phyloP scores from a whole-genome alignment of 1,139 yeast species.

The Scheffersomyces quercinus region DNA sequence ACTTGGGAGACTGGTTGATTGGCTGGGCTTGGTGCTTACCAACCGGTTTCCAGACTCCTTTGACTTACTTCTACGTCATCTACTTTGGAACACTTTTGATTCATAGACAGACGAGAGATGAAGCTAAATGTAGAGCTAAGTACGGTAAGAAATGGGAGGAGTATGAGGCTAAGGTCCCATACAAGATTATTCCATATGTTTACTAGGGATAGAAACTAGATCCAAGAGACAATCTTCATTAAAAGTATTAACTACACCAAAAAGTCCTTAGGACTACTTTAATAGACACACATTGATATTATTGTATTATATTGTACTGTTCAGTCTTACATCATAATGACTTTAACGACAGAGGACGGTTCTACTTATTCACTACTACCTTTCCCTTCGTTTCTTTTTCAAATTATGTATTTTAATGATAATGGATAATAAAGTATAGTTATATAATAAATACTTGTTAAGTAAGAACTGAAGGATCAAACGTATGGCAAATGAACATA shows the following conservation, averaged over 20 bases:
- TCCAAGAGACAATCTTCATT: too few relatives aligned
- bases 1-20: slow-evolving; percentile 93
- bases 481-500: too few relatives aligned
- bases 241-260: too few relatives aligned
- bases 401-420: background rate
- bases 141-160: slow-evolving; percentile 85
- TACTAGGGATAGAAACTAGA: slow-evolving; percentile 41
- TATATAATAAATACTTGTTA: background rate
- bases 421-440: background rate
- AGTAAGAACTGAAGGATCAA: background rate
- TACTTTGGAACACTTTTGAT: slow-evolving; percentile 80
- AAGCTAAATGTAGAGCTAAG: slow-evolving; percentile 82
- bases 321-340: too few relatives aligned
- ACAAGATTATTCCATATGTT: slow-evolving; percentile 84
- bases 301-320: too few relatives aligned
- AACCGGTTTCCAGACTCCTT: slow-evolving; percentile 77
- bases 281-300: too few relatives aligned
- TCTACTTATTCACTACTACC: background rate
- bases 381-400: background rate
- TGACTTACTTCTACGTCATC: slow-evolving; percentile 83
- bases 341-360: too few relatives aligned
- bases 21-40: slow-evolving; percentile 93
- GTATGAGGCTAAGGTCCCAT: slow-evolving; percentile 80
- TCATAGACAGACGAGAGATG: slow-evolving; percentile 91
- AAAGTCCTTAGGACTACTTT: too few relatives aligned